Evolutionary conservation across 2,329 filamentous ascomycete species (phyloP), one percentile per base, ranked within the genome.

Genomic region (Pezicula radicicola): DNA sequence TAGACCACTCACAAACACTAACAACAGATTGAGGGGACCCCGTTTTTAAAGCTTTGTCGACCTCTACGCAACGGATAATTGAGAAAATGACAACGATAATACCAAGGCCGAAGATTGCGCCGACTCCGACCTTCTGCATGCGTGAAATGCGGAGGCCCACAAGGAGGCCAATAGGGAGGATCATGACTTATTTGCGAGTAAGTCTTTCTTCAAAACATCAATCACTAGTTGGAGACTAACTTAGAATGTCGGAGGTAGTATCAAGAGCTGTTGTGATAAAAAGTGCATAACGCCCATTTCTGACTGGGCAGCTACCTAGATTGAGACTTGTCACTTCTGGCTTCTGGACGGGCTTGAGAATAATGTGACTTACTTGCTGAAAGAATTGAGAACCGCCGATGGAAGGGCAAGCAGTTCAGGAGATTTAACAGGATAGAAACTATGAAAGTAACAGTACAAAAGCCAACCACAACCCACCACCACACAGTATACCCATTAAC

Each of bases 401-500:
- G 27, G 5, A 46, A n/a, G 28, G 44, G 44, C 28, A 46, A 4
- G 13, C 44, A 46, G 15, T 18, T 21, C 44, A 46, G 13, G n/a
- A 46, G 35, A 8, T 35, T 35, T 36, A 27, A 35, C 15, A 46
- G 18, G n/a, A 46, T 18, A 10, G 44, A 46, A 18, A 30, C 44
- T 15, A 46, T 18, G 15, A 16, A 46, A 16, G 44, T 46, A 10
- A 55, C 13, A 4, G 41, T 37, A 15, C 53, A 58, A 30, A 60
- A 33, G 19, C 46, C 48, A 3, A 48, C 44, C 16, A 56, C 51
- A 6, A 37, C 46, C 54, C 58, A 60, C 55, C 56, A 61, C 19
- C 46, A 46, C n/a, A 42, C 37, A 4, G 47, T 28, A 15, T 53
- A 51, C 41, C 52, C 49, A n/a, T 16, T n/a, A 28, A 52, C 30